A percentile compares a stretch with the other conserved stretches of the same genome.
Evolutionary conservation across 164 flowering plant genomes (phyloP).

Genomic region (Stephania cephalantha): DNA sequence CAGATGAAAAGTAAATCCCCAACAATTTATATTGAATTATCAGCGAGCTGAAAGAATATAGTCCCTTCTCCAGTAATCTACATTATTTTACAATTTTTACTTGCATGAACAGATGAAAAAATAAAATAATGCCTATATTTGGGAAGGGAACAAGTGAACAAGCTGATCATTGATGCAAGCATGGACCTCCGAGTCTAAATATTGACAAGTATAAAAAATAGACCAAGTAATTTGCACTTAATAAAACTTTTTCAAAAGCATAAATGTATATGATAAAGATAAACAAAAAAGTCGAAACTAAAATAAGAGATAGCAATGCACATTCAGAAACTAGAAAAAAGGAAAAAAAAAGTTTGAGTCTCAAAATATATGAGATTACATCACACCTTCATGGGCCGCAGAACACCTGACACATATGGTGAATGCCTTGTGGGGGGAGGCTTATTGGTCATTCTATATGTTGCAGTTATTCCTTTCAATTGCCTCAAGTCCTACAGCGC

Average conservation of each 20-base stretch:
- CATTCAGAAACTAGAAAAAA: neutral
- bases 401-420: conserved; percentile 70
- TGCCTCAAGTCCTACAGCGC: conserved; percentile 67
- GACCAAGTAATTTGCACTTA: neutral
- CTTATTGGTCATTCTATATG: conserved; percentile 91
- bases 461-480: conserved; percentile 85
- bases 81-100: no score
- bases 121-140: neutral
- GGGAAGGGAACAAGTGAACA: neutral
- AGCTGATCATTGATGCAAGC: neutral
- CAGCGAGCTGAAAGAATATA: no score
- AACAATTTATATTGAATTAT: no score
- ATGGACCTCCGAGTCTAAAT: neutral
- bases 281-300: no score
- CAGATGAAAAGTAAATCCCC: no score
- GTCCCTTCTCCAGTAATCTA: no score
- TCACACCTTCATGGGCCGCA: conserved; percentile 79
- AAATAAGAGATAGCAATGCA: neutral
- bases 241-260: no score
- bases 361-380: neutral
- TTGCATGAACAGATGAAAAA: no score
- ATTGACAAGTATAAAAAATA: neutral
- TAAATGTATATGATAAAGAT: no score
- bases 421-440: conserved; percentile 92
- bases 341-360: neutral